Evolutionary conservation across 495 filamentous ascomycete species (phyloP).

Genomic region (Thozetella sp.): DNA sequence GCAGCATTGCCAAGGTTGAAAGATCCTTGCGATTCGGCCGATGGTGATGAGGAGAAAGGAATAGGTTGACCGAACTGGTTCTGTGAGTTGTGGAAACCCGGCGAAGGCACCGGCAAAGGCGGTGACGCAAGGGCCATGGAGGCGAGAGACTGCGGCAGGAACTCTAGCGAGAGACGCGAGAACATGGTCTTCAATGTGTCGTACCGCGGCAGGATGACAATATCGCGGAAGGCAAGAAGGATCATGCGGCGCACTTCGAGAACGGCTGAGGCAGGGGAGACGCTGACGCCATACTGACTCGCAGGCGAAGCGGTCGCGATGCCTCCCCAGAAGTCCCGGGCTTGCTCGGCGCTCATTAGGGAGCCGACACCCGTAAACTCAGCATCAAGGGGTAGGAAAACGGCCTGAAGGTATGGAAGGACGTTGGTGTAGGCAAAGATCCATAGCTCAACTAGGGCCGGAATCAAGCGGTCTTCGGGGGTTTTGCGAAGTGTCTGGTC

Average conservation of each 20-base stretch:
- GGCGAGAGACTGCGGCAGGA: constrained; percentile 65
- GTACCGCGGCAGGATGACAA: constrained; percentile 81
- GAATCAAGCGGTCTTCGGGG: constrained; percentile 81
- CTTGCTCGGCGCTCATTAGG: constrained; percentile 73
- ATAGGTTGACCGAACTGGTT: constrained; percentile 10
- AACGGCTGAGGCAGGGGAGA: constrained; percentile 37
- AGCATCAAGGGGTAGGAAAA: constrained; percentile 90
- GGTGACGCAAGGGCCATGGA: constrained; percentile 40
- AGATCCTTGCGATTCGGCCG: constrained; percentile 32
- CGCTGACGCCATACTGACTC: constrained; percentile 23
- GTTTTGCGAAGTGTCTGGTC: constrained; percentile 77
- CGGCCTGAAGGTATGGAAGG: constrained; percentile 92
- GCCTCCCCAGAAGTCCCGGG: constrained; percentile 85
- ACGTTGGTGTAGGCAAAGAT: constrained; percentile 86
- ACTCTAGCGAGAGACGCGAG: constrained; percentile 84
- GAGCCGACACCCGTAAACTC: constrained; percentile 87
- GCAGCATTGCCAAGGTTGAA: constrained; percentile 22
- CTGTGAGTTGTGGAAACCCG: constrained; percentile 16
- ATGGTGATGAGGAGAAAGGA: constrained; percentile 25
- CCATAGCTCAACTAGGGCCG: constrained; percentile 91
- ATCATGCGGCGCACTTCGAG: constrained; percentile 90
- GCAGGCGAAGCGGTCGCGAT: constrained; percentile 23
- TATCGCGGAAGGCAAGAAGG: constrained; percentile 87
- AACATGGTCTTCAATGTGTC: constrained; percentile 87
- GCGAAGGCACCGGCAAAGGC: constrained; percentile 38